A percentile compares a stretch with the other conserved stretches of the same genome.
phyloP scores from a whole-genome alignment of 257 asterid species.

The Primulina tabacum region DNA sequence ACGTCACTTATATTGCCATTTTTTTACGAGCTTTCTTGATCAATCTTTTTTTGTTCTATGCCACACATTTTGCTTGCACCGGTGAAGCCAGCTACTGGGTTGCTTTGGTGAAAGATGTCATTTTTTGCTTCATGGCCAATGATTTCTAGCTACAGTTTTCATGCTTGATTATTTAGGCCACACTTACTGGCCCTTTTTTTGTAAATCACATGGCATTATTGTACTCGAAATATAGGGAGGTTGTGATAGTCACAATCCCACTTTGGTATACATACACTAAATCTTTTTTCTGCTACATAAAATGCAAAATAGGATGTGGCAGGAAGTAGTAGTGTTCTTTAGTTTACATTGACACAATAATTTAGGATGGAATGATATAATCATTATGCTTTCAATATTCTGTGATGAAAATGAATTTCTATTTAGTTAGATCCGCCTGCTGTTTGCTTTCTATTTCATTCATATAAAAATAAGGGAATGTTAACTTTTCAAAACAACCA shows the following conservation, averaged over 20 bases:
- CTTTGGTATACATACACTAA: conserved; percentile 13
- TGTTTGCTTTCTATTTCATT: no score
- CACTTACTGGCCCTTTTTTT: conserved; percentile 23
- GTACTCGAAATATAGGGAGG: conserved; percentile 20
- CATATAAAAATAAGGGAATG: no score
- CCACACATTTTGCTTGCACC: conserved; percentile 23
- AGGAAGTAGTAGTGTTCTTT: background rate
- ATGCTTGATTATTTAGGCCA: conserved; percentile 26
- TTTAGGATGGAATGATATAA: background rate
- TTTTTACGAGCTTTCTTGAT: conserved; percentile 16
- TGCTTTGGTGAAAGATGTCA: conserved; percentile 19
- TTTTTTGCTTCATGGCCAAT: conserved; percentile 18
- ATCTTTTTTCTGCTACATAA: background rate
- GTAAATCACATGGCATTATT: conserved; percentile 29
- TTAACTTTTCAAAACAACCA: no score
- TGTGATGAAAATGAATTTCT: no score
- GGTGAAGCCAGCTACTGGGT: conserved; percentile 21
- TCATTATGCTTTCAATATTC: no score
- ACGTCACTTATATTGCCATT: conserved; percentile 18
- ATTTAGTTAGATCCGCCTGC: no score
- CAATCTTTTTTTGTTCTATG: conserved; percentile 15
- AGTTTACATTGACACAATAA: background rate
- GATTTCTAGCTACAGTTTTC: conserved; percentile 22
- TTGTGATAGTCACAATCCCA: conserved; percentile 22
- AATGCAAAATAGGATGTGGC: background rate